Conservation (phyloP, 2,329 filamentous ascomycete genomes). For the Aspergillus awamori region DNA sequence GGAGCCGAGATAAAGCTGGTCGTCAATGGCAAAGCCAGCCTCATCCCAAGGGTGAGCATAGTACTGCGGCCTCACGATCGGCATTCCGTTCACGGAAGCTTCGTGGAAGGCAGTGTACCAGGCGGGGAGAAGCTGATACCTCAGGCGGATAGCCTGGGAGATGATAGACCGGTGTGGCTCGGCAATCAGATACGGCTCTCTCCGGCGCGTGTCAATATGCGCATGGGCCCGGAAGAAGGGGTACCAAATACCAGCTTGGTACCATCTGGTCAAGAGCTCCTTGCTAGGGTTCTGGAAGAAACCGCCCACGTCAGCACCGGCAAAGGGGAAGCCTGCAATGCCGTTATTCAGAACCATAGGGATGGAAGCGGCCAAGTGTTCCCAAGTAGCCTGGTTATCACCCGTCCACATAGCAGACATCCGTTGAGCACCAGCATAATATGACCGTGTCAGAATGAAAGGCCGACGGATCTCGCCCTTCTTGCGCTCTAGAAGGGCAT, state of each 20-base stretch:
- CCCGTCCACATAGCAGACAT: constrained; percentile 98
- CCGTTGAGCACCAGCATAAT: constrained; percentile 88
- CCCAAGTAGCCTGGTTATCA: constrained; percentile 93
- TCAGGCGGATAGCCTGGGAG: constrained; percentile 80
- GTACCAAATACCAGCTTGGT: constrained; percentile 94
- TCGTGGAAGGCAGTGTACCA: constrained; percentile 98
- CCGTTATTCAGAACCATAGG: constrained; percentile 94
- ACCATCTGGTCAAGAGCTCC: constrained; percentile 91
- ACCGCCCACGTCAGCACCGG: constrained; percentile 92
- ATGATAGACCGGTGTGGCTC: constrained; percentile 86
- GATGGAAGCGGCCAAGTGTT: constrained; percentile 82
- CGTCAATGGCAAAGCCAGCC: constrained; percentile 82
- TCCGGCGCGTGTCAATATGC: constrained; percentile 91
- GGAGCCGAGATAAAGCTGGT: constrained; percentile 87
- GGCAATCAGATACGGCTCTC: constrained; percentile 86
- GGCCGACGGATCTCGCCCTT: constrained; percentile 83
- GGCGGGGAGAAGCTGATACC: constrained; percentile 84
- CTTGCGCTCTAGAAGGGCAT: constrained; percentile 81
- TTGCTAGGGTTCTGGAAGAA: constrained; percentile 98
- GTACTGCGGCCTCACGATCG: constrained; percentile 89
- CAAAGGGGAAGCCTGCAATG: constrained; percentile 89
- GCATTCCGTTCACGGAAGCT: constrained; percentile 77
- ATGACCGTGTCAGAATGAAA: constrained; percentile 90
- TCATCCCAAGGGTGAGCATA: constrained; percentile 89
- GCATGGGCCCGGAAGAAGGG: constrained; percentile 98